phyloP scores from a whole-genome alignment of 371 early-diverging fungal genomes.

The Mortierella sp. region DNA sequence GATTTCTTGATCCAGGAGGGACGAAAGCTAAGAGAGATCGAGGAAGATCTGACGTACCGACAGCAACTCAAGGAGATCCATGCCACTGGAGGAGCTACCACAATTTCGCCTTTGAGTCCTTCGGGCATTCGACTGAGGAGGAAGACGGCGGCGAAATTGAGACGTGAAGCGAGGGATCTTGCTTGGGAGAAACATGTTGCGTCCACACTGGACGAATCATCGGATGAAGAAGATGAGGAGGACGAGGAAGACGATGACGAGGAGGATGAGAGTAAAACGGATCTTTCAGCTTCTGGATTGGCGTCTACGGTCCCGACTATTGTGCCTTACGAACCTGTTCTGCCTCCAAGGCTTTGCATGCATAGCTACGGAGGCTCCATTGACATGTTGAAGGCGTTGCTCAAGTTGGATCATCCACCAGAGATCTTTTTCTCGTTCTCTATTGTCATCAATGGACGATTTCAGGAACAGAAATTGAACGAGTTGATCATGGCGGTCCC shows the following conservation, averaged over 20 bases:
- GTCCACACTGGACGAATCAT: slow-evolving; percentile 43
- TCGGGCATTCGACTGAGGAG: slow-evolving; percentile 26
- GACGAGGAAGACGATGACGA: slow-evolving; percentile 12
- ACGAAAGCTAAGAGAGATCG: slow-evolving; percentile 27
- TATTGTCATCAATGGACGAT: slow-evolving; percentile 66
- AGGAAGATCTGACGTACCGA: slow-evolving; percentile 29
- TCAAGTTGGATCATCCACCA: slow-evolving; percentile 51
- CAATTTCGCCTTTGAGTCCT: slow-evolving; percentile 20
- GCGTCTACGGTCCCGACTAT: background rate
- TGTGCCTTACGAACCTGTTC: slow-evolving; percentile 27
- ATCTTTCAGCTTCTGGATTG: background rate
- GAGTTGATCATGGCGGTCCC: slow-evolving; percentile 72
- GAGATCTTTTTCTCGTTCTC: slow-evolving; percentile 76
- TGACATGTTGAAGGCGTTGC: slow-evolving; percentile 74
- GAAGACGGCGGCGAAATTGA: slow-evolving; percentile 34
- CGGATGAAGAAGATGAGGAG: slow-evolving; percentile 33
- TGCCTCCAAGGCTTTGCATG: slow-evolving; percentile 78
- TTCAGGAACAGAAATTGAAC: slow-evolving; percentile 59
- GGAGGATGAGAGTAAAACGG: background rate
- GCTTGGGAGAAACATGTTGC: slow-evolving; percentile 47
- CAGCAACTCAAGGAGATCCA: slow-evolving; percentile 35
- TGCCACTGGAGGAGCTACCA: slow-evolving; percentile 17
- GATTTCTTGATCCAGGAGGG: slow-evolving; percentile 60
- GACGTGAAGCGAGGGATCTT: slow-evolving; percentile 45
- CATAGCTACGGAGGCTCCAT: slow-evolving; percentile 89